Base-by-base conservation (phyloP, 805 yeast species). In the Ogataea neopini region DNA sequence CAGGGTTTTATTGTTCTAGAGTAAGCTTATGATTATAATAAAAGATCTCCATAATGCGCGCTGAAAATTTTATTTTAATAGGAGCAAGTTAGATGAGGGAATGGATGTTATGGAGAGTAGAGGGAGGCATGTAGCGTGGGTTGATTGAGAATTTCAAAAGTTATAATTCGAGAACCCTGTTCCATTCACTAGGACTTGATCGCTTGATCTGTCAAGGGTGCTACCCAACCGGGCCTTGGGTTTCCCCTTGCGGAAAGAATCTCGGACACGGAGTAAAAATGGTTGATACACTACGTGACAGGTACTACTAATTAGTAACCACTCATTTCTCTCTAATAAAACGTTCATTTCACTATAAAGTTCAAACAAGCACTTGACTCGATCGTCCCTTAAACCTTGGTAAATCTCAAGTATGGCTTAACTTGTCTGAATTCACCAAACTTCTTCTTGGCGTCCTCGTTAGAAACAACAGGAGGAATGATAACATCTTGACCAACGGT, bases 381-480 rank as follows among this genome's bases (percentile, higher is more conserved):
- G 14, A 7, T 11, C 32, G 32, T 6, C 40, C 22, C 25, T 54
- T 53, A 60, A 46, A 56, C 59, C 53, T 75, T 73, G 59, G 85
- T 81, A 71, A 64, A 83, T 73, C 96, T 86, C 70, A 90, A 79
- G 81, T 90, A 90, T 53, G 97, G 96, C 79, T 88, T 90, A 69
- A 90, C 83, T 66, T 82, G 85, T 66, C 79, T 81, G 76, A 89
- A 88, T 55, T 84, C 82, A 57, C 96, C 96, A 72, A 87, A 90
- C 73, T 88, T 87, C 61, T 80, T 79, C 74, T 81, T 78, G 35
- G 89, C 91, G 45, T 76, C 89, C 63, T 79, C 92, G 67, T 88
- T 86, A 48, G 85, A 76, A 47, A 91, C 87, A 40, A 84, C 70
- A 56, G 96, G 95, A 64, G 95, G 97, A 54, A 91, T 86, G 67